Base-by-base conservation (phyloP, 345 rosid genomes). In the Boechera retrofracta region DNA sequence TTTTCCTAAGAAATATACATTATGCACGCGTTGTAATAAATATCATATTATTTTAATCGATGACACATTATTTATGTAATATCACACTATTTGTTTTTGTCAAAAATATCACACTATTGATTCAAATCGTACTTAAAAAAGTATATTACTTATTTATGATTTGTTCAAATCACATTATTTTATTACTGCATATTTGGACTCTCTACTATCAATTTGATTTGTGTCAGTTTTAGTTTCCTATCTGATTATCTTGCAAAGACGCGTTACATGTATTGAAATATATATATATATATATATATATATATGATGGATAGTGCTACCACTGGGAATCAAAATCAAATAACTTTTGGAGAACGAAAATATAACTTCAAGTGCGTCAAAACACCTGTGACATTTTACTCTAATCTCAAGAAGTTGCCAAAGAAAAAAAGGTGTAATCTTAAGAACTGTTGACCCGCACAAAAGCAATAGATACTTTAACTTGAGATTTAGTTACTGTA, bases 331-430 rank as follows among this genome's bases (percentile, higher is more conserved):
- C 29, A 60, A 36, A 60, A 18, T 38, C 31, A 36, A 36, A 60
- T 38, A 24, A 18, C 29, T 18, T 36, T 36, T 16, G 44, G 29
- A 16, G 4, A 31, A 31, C 21, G 10, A 55, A 55, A 55, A 55
- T 55, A 59, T 36, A 35, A 35, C 48, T 10, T 39, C 44, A 39
- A 39, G 44, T 39, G 3, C 42, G 44, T 44, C 48, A 44, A 41
- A 62, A 41, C 67, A 41, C 35, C 51, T 12, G 67, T 62, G 51
- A 62, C 67, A 62, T 39, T 18, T 39, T 3, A 24, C 33, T 41
- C 18, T 11, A 39, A 61, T 61, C 10, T 41, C 51, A 24, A 24
- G 49, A 62, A 16, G 2, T 59, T 59, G 44, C 15, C 8, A 32
- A 7, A 18, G 21, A 32, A 31, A 62, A 39, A 47, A 44, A 10